Conservation (phyloP, 306 rosid genomes). For the Citrullus mucosospermus region DNA sequence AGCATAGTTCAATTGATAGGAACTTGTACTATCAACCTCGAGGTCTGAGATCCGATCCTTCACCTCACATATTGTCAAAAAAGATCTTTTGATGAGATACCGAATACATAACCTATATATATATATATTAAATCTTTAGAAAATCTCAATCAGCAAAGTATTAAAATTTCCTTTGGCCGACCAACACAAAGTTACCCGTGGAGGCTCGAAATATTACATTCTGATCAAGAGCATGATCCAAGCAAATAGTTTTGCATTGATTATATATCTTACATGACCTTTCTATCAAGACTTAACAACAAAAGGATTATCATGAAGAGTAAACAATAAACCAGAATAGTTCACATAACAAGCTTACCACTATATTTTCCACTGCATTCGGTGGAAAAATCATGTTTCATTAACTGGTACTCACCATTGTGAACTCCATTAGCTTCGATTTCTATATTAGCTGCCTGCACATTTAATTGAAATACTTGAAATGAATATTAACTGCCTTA, state of each 20-base stretch:
- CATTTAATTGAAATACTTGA: constrained; percentile 9
- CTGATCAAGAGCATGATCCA: background rate
- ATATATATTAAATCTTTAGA: background rate
- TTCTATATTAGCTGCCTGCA: constrained; percentile 86
- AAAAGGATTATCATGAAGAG: background rate
- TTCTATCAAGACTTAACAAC: background rate
- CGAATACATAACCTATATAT: background rate
- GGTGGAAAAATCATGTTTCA: constrained; percentile 67
- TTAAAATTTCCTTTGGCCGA: background rate
- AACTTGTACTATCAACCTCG: too few species aligned
- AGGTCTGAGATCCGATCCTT: too few species aligned
- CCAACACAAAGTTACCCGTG: background rate
- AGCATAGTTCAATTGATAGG: too few species aligned
- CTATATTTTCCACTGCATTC: constrained; percentile 76
- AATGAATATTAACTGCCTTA: background rate
- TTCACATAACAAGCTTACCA: constrained; percentile 36
- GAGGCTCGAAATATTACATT: background rate
- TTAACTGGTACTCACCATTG: constrained; percentile 63
- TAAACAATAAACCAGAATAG: constrained; percentile 1
- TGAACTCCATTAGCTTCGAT: constrained; percentile 68
- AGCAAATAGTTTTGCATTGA: background rate
- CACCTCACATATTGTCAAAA: too few species aligned
- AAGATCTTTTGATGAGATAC: background rate
- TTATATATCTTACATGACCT: background rate
- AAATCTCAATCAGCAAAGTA: background rate